Base-by-base conservation (phyloP, 371 early-diverging fungal genomes). In the Mucor sp. region DNA sequence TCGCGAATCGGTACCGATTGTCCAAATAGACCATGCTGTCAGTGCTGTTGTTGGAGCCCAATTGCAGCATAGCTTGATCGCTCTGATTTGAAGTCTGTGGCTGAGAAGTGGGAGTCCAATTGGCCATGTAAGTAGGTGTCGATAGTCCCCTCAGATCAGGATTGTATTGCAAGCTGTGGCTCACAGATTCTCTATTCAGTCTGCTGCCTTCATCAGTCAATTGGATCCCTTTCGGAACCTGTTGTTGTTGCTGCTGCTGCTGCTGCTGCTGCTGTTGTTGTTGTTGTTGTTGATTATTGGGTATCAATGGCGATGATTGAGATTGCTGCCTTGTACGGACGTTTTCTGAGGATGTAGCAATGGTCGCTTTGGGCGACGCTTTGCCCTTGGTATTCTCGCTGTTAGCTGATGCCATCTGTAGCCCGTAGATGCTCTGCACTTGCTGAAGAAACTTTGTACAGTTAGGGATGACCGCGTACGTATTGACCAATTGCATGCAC, bases 381-480 rank as follows among this genome's bases (percentile, higher is more conserved):
- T 53, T 33, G 35, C 23, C 47, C 32, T 48, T 47, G 17, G 21
- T 23, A 53, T 37, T 62, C n/a, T 59, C 25, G 19, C n/a, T 44
- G 27, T 44, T 60, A 11, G 43, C 39, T 3, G 50, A 12, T 43
- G 43, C 17, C 12, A 69, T 21, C 6, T 71, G 57, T 33, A 61
- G 14, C 0, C 74, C 74, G 23, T 74, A 70, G 0, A 74, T 53
- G 12, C 48, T 57, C 58, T 70, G 70, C 9, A 79, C 68, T 47
- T 79, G 77, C 37, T 79, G 80, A 30, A 79, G 60, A 44, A 79
- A 79, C 32, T 77, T 79, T 19, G 64, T 61, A 12, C 75, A 71
- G 39, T 79, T 79, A 8, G 80, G 80, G 32, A 79, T 79, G 28
- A 67, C 62, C 0, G 75, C 77, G 48, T 74, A 73, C 7, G 62